Evolutionary conservation across 1,139 yeast species (phyloP), one percentile per base, ranked within the genome.

Genomic region (Scheffersomyces illinoinensis): DNA sequence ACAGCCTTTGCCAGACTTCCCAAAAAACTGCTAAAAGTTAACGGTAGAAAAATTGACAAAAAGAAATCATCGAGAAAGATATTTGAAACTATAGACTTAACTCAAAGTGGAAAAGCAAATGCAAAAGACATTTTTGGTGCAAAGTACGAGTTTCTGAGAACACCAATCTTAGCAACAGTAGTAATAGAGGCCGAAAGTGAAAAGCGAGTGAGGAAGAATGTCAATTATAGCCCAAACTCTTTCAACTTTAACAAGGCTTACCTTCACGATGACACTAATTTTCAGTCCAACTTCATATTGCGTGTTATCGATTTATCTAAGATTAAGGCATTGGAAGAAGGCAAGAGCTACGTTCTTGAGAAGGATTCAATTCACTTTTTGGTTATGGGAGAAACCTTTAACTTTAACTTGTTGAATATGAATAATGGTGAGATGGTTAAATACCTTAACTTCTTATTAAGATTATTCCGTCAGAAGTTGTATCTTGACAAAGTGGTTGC

Each of bases 111-210:
- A 33, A 33, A 33, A 12, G 14, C 43, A 33, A 59, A 33, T n/a
- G 47, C 58, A 18, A 62, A 59, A 50, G 67, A 66, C 8, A 19
- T 62, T 4, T 58, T 63, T 47, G 62, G 54, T 20, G 55, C 61
- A 52, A 62, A 64, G 26, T 72, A 69, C 54, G 61, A 65, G 12
- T 76, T 70, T 59, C 72, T 66, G 63, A 69, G 81, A 56, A 63
- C 66, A 17, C 82, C 83, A 0, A 58, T 60, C n/a, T 64, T 66
- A 26, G 67, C 70, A 39, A 79, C 84, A 1, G 72, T 76, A 0
- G 74, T 66, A 0, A 67, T 76, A 57, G 85, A 81, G 64, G 81
- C 75, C 0, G 83, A 78, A 58, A 77, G 78, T 57, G 63, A 66
- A 2, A 64, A 58, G 20, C 71, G 61, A 51, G 62, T 65, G 14